phyloP scores from a whole-genome alignment of 2,329 filamentous ascomycete species.

The Didymella pinodella region DNA sequence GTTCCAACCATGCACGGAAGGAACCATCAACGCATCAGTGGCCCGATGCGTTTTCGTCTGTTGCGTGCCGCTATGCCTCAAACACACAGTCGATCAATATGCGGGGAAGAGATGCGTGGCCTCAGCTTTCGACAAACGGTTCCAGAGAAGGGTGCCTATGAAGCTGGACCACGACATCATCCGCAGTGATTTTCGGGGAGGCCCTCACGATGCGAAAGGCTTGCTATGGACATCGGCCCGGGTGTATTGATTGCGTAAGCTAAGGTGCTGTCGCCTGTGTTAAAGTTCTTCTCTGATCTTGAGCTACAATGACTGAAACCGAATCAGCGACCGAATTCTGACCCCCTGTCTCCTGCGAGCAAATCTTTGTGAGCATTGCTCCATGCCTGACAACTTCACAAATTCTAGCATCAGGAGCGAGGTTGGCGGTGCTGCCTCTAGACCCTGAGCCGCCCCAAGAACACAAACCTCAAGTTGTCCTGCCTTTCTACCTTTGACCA shows the following conservation, averaged over 20 bases:
- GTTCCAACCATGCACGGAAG: conserved; percentile 27
- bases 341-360: not conserved
- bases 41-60: conserved; percentile 45
- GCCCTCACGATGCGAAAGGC: conserved; percentile 17
- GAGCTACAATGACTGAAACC: not conserved
- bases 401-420: not conserved
- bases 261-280: conserved; percentile 13
- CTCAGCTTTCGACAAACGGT: conserved; percentile 17
- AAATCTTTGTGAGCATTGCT: not conserved
- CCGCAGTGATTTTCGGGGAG: conserved; percentile 16
- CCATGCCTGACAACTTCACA: not conserved
- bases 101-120: conserved; percentile 23
- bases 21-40: conserved; percentile 25
- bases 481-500: not conserved
- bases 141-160: not conserved
- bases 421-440: not conserved
- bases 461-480: not conserved
- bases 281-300: conserved; percentile 9
- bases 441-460: not conserved
- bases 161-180: conserved; percentile 4
- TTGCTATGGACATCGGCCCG: conserved; percentile 30
- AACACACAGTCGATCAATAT: conserved; percentile 27
- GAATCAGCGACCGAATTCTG: conserved; percentile 3
- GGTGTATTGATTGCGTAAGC: conserved; percentile 22
- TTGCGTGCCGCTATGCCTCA: conserved; percentile 32